Conservation (phyloP, 1,284 basidiomycete genomes). For the Fomitopsis pinicola region DNA sequence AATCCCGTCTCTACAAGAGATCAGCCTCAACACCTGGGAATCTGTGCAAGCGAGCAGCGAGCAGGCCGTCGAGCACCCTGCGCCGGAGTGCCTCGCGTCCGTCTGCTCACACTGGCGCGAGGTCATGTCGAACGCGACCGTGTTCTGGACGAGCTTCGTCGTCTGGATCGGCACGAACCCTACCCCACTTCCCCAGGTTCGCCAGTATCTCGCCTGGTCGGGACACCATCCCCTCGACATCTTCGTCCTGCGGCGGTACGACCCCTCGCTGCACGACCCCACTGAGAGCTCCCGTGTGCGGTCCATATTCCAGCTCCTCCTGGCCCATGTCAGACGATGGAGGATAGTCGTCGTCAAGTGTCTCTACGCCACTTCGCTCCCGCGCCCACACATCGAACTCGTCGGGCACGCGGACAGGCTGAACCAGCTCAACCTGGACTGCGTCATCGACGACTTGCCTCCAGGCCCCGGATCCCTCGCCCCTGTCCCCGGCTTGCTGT, state of each 20-base stretch:
- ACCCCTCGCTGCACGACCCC: not conserved
- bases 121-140: not conserved
- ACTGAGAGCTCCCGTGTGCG: not conserved
- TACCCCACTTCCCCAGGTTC: not conserved
- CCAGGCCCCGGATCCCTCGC: not conserved
- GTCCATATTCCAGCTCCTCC: not conserved
- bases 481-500: not conserved
- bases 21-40: not conserved
- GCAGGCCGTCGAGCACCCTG: not conserved
- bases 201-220: not conserved
- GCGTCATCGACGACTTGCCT: not conserved
- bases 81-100: not conserved
- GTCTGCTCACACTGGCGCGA: not conserved
- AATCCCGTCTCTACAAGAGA: no score
- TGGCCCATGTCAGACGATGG: not conserved
- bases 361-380: not conserved
- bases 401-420: not conserved
- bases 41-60: not conserved
- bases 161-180: not conserved
- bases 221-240: not conserved
- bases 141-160: not conserved
- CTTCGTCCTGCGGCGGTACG: not conserved
- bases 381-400: not conserved
- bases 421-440: not conserved
- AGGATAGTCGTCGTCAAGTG: not conserved